Base-by-base conservation (phyloP, 1,284 basidiomycete genomes). In the Anthracocystis walkeri region DNA sequence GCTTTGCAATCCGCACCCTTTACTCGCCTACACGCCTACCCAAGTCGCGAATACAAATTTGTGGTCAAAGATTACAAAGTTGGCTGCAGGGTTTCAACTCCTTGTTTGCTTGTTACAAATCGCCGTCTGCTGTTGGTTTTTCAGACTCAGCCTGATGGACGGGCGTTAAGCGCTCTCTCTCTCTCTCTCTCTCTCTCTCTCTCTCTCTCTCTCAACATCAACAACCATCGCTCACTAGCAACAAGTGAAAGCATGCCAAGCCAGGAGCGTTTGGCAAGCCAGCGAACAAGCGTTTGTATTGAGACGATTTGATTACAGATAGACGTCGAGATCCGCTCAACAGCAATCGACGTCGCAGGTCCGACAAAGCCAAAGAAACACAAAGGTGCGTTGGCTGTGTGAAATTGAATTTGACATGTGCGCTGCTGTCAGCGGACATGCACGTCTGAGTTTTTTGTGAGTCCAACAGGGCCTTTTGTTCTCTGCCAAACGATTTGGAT, bases 351-450 rank as follows among this genome's bases (percentile, higher is more conserved):
- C 56, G 49, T 59, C 58, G 58, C 58, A 60, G 58, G 27, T 59
- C 58, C 58, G 58, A 44, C 48, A 25, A 50, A 35, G 16, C 4
- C 23, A 14, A 33, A 20, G 1, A 12, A 29, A 18, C 5, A 29
- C 29, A 29, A 29, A 29, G 29, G 29, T 8, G 5, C 29, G 29
- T 8, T 29, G n/a, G n/a, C 29, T 29, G 29, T 29, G 5, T 29
- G 29, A 8, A 29, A 29, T 29, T 8, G 29, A 29, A 29, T 38
- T 44, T 42, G 52, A 33, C 29, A 23, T 65, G 63, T 46, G 57
- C 33, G 57, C 58, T 65, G 63, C 57, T 31, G 63, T 65, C 63
- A 65, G 51, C 63, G 42, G 31, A 51, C 56, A 65, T 48, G 53
- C 54, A 51, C 49, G 20, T 35, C 49, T 8, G 12, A 21, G 11